A percentile compares a stretch with the other conserved stretches of the same genome.
Conservation (phyloP, 2,329 filamentous ascomycete genomes). For the Sporothrix pseudoabietina region DNA sequence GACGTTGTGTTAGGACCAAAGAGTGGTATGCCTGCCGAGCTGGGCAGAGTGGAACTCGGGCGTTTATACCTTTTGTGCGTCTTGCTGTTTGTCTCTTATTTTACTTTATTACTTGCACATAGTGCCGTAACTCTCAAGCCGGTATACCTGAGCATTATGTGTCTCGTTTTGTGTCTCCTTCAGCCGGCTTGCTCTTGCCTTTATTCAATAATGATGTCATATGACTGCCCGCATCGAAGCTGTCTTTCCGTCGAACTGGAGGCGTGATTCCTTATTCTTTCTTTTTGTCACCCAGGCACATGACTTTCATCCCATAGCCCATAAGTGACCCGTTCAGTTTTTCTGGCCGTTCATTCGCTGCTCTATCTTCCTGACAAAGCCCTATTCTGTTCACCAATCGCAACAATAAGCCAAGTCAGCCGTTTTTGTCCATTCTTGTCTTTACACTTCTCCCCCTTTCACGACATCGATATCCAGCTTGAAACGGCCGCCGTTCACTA, state of each 20-base stretch:
- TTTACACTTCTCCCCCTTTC: not conserved
- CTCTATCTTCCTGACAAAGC: not conserved
- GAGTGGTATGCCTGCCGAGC: not conserved
- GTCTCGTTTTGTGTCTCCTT: not conserved
- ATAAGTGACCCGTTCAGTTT: not conserved
- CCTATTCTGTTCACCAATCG: not conserved
- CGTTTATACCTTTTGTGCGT: no score
- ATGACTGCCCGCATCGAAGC: not conserved
- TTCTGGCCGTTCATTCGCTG: slow-evolving; percentile 6
- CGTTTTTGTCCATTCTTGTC: not conserved
- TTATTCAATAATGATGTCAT: not conserved
- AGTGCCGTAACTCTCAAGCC: not conserved
- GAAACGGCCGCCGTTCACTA: not conserved
- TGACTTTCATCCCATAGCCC: not conserved
- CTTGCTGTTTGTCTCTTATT: not conserved
- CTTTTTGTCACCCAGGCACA: not conserved
- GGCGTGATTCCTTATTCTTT: not conserved
- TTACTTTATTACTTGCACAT: not conserved
- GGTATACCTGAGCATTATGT: not conserved
- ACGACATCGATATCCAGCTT: not conserved
- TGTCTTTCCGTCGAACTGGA: not conserved
- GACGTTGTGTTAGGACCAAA: not conserved
- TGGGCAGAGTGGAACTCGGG: not conserved
- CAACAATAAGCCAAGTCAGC: not conserved
- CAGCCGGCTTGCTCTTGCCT: not conserved